phyloP scores from a whole-genome alignment of 768 basidiomycete genomes.

The Boletus sensibilis region DNA sequence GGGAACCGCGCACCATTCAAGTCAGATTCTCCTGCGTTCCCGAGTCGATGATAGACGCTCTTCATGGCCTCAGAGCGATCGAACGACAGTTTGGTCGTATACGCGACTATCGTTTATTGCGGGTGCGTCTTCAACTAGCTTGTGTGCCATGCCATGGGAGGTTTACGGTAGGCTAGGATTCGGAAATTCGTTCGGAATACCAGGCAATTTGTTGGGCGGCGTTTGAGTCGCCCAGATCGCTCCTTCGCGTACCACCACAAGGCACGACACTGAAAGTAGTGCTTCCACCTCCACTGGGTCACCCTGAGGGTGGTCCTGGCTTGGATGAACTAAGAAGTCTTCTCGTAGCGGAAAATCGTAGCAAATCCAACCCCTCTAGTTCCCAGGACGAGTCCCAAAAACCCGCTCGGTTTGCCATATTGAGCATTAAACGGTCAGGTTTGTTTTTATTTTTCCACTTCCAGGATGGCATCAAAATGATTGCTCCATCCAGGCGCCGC shows the following conservation, averaged over 20 bases:
- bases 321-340: conserved; percentile 32
- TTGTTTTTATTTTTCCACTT: conserved; percentile 2
- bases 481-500: conserved; percentile 10
- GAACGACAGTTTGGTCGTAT: conserved; percentile 55
- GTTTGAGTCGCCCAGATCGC: conserved; percentile 46
- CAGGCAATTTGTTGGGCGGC: conserved; percentile 42
- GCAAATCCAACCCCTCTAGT: background rate
- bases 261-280: conserved; percentile 33
- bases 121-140: conserved; percentile 33
- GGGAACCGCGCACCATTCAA: conserved; percentile 31
- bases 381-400: conserved; percentile 1
- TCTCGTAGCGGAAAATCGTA: conserved; percentile 19
- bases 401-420: conserved; percentile 10
- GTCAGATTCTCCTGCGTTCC: conserved; percentile 43
- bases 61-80: conserved; percentile 50
- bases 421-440: conserved; percentile 29
- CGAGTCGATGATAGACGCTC: conserved; percentile 48
- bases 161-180: conserved; percentile 40
- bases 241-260: conserved; percentile 34
- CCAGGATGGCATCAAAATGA: background rate
- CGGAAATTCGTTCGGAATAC: conserved; percentile 44
- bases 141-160: background rate
- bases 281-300: conserved; percentile 23
- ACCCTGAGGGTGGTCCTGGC: conserved; percentile 34
- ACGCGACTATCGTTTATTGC: conserved; percentile 40